phyloP scores from a whole-genome alignment of 495 filamentous ascomycete species.

The Hypoxylon fragiforme region DNA sequence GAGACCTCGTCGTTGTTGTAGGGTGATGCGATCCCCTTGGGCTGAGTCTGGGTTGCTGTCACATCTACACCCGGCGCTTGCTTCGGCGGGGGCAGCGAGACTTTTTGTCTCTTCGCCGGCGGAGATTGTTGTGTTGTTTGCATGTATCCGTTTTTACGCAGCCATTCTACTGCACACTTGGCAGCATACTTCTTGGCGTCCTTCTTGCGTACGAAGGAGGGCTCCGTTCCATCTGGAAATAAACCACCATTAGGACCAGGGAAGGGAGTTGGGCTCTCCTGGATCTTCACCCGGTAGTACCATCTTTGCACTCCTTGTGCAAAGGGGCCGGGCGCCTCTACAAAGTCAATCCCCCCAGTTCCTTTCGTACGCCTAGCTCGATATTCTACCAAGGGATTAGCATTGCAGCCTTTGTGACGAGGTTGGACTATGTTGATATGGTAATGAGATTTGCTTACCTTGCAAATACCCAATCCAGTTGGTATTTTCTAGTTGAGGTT shows the following conservation, averaged over 20 bases:
- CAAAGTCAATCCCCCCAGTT: constrained; percentile 2
- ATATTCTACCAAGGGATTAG: constrained; percentile 28
- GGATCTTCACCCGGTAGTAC: constrained; percentile 25
- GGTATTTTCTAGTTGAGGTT: constrained; percentile 32
- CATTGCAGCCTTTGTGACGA: neutral
- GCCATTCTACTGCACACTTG: constrained; percentile 46
- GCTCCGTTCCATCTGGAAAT: constrained; percentile 12
- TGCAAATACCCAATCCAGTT: constrained; percentile 47
- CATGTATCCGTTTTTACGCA: constrained; percentile 36
- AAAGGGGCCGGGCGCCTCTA: constrained; percentile 9
- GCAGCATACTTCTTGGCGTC: constrained; percentile 52
- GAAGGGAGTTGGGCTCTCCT: constrained; percentile 28
- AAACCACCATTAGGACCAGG: constrained; percentile 32
- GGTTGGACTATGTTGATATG: no score
- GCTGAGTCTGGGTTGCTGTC: constrained; percentile 20
- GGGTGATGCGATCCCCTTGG: constrained; percentile 13
- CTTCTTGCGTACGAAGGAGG: constrained; percentile 44
- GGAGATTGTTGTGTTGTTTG: constrained; percentile 4
- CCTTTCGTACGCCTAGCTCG: constrained; percentile 6
- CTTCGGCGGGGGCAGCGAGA: constrained; percentile 19
- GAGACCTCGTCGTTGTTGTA: constrained; percentile 28
- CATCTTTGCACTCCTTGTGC: constrained; percentile 17
- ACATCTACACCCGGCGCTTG: constrained; percentile 25
- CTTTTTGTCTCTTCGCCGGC: constrained; percentile 17
- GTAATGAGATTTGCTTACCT: no score